Base-by-base conservation (phyloP, 768 basidiomycete species). In the Hortiboletus campestris region DNA sequence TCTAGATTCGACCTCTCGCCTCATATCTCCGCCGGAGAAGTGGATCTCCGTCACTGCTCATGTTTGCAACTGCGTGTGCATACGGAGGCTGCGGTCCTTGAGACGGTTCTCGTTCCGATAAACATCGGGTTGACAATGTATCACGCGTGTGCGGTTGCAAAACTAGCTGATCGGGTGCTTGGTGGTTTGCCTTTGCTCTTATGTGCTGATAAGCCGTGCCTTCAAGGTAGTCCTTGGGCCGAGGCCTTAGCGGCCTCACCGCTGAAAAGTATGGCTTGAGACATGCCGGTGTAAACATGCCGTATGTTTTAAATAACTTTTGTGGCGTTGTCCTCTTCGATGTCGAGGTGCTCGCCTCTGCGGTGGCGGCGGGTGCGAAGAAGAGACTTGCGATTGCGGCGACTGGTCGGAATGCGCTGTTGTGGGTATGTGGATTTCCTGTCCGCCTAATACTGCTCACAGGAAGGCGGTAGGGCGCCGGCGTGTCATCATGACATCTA, bases 351-450 rank as follows among this genome's bases (percentile, higher is more conserved):
- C 6, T 35, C 40, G 46, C 50, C 53, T 38, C 0, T 63, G 67
- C 65, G 65, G 67, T 67, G 65, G 65, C 65, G 44, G 36, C 65
- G 65, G 65, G 56, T 45, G 50, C 49, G 61, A 53, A 59, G 65
- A 63, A 66, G 64, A 48, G 6, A 41, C 1, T 8, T 45, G 35
- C 1, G 43, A 29, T 43, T 34, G 31, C 62, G 55, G 55, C 52
- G 55, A 46, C n/a, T 25, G 38, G 41, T 52, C 52, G 61, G 55
- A 56, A 41, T 8, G 29, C 28, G 32, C 8, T 36, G 20, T 11
- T 29, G 44, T 6, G 20, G 43, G 55, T 22, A 46, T 25, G 25
- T 31, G 38, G 31, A 55, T 49, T 64, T 45, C 63, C 51, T 40
- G 14, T 28, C 34, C 25, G 8, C 14, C 34, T 16, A 36, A 43